Evolutionary conservation across 768 basidiomycete genomes (phyloP), one percentile per base, ranked within the genome.

Genomic region (Neoboletus magnificus): DNA sequence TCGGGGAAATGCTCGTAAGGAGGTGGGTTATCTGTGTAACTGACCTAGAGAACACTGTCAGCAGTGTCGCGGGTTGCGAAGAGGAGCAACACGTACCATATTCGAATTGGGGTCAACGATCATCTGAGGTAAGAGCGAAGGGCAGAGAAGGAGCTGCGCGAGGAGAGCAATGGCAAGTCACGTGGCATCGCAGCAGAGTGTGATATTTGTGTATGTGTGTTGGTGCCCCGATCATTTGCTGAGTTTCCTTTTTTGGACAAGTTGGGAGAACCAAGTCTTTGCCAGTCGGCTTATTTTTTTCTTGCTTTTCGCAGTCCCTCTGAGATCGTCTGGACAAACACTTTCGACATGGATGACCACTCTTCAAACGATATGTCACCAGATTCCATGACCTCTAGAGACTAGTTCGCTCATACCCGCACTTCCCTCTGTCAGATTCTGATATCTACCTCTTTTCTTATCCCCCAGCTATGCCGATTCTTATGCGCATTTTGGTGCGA

Each of bases 401-500:
- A 93, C 82, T 93, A 93, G 90, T 88, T 81, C 79, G 84, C 79
- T 78, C 68, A 65, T 48, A 57, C 60, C 62, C 60, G 56, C 65
- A 58, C 58, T 58, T 70, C 57, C 43, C 47, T 47, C 61, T 46
- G 48, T 64, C 67, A 55, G 62, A 65, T 66, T 76, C 75, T 80
- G 63, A 80, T 70, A 58, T 58, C 39, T 47, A 54, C 50, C 64
- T 63, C 67, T 72, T 71, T 65, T 69, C 63, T 65, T 70, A 67
- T 62, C 66, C 59, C 66, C 62, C 74, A 93, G 91, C 78, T 93
- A 95, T 79, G 93, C 93, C 54, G 93, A 96, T 73, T 96, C 93
- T 23, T 96, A 96, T 71, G 93, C 93, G 35, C 93, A 95, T 75
- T 95, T 95, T 57, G 93, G 93, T 93, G 65, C 56, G 80, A 51